Evolutionary conservation across 2,329 filamentous ascomycete genomes (phyloP), one percentile per base, ranked within the genome.

Genomic region (Coniochaeta pulveracea): DNA sequence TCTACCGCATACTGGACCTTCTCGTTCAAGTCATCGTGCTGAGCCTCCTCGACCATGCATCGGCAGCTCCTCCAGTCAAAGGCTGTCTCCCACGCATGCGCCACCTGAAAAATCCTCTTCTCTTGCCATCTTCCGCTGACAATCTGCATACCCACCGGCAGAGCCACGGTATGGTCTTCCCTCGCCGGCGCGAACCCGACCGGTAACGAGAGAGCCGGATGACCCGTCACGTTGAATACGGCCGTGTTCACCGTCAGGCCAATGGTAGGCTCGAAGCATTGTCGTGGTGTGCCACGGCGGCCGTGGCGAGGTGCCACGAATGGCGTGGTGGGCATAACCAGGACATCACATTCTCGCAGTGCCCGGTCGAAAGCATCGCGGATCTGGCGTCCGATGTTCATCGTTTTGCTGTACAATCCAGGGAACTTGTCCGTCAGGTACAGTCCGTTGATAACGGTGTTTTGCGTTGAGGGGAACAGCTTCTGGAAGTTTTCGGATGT

Each of bases 211-310:
- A 75, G 45, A 0, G 67, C 71, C 0, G 71, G 69, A 40, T 74
- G 69, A 0, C 70, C 70, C 0, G 68, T 73, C 3, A 66, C 57
- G 42, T 75, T 69, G 47, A 75, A 75, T 3, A 64, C 57, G 8
- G 64, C 64, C 4, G 71, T 76, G 40, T 76, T 76, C 11, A 56
- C 60, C 0, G 65, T 71, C 37, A 71, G 44, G 0, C 72, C 71
- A 21, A 73, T 64, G 19, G 64, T 66, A 9, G 63, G 63, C 33
- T 57, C 55, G 29, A 70, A 65, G 12, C 61, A 63, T 28, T 61
- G 56, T 11, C 58, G 47, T 3, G 61, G 61, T 2, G 55, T 54
- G 2, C 55, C 55, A 8, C 50, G 41, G 2, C 43, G 40, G 0
- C 60, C 56, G 33, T 69, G 61, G 10, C 51, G 55, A 1, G 61